Evolutionary conservation across 2,329 filamentous ascomycete genomes (phyloP), one percentile per base, ranked within the genome.

Genomic region (Colletotrichum liriopes): DNA sequence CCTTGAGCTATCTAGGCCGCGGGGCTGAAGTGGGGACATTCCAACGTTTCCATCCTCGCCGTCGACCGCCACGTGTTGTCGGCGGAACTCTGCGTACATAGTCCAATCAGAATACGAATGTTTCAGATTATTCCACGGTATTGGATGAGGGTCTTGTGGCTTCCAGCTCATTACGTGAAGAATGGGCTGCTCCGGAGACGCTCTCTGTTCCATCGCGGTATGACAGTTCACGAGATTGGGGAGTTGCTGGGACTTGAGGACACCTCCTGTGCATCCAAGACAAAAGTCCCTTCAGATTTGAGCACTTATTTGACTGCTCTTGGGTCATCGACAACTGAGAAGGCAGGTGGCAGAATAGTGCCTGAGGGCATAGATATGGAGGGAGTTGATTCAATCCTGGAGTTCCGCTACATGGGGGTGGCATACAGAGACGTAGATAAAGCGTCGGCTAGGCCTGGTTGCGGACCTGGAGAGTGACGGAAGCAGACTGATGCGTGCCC

Each of bases 401-500:
- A 51, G 5, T 8, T 7, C 8, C 5, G 23, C 23, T 8, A 18
- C 1, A 16, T 29, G 7, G 6, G 4, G 23, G 23, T 23, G 5
- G 14, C 7, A 14, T 18, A 29, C 49, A 51, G 16, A 29, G 16
- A 29, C 14, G 49, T 11, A 39, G 12, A 5, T 16, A 2, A 39
- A 39, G 1, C 37, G 5, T 16, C n/a, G n/a, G 18, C 23, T 18
- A 26, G 9, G 45, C 43, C 37, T 29, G 59, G n/a, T 51, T 51
- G 59, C 32, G 45, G 45, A 16, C 2, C 14, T 20, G 16, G 7
- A 26, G 61, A 23, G 47, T 2, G 32, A 64, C 61, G 61, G 61
- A 54, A 64, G 37, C 61, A 37, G 61, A 54, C 47, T 35, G 23
- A 16, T 5, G 7, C 35, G 49, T 64, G 18, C 61, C 47, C 47